A percentile compares a stretch with the other conserved stretches of the same genome.
Evolutionary conservation across 257 asterid species (phyloP).

Genomic region (Solanum clarkiae): DNA sequence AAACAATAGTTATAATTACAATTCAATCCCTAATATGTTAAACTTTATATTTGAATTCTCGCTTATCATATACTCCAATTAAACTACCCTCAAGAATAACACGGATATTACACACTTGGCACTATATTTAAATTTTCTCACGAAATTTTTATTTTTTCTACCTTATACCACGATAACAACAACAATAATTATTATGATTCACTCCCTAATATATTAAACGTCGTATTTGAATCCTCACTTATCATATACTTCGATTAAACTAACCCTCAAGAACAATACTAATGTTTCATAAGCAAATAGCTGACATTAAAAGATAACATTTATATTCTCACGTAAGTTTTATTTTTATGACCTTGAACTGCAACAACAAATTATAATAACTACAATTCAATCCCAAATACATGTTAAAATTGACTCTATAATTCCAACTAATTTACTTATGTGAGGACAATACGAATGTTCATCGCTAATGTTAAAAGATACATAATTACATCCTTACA

Average conservation of each 20-base stretch:
- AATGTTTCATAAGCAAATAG: not conserved
- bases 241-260: not conserved
- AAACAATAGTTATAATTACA: too few relatives aligned
- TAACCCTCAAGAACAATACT: not conserved
- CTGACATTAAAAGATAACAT: not conserved
- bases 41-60: too few relatives aligned
- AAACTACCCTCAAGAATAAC: not conserved
- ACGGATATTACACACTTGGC: not conserved
- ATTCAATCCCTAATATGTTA: too few relatives aligned
- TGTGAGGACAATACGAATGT: not conserved
- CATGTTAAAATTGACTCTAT: not conserved
- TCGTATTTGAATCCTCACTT: not conserved
- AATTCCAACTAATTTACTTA: not conserved
- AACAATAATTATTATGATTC: not conserved
- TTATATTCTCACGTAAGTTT: not conserved
- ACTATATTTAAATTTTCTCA: not conserved
- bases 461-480: too few relatives aligned
- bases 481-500: too few relatives aligned
- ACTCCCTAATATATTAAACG: not conserved
- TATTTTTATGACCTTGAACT: not conserved
- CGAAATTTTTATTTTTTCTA: not conserved
- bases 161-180: not conserved
- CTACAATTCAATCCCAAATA: not conserved
- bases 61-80: not conserved
- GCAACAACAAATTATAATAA: not conserved